Percentiles rank a stretch among this genome's conserved stretches.
Evolutionary conservation across 2,329 filamentous ascomycete genomes (phyloP).

Genomic region (Rutstroemia sydowiana): DNA sequence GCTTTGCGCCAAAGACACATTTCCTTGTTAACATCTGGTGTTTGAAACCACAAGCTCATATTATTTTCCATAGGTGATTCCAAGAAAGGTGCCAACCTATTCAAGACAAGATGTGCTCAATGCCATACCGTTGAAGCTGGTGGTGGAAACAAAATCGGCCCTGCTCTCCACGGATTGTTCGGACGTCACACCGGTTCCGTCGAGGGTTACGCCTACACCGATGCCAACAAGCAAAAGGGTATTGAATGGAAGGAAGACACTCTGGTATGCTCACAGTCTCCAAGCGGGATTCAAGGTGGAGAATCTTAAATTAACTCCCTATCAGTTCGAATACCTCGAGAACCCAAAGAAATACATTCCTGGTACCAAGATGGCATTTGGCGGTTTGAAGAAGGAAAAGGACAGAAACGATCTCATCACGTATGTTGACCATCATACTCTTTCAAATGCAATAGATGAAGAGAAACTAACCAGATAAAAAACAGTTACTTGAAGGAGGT

Average conservation of each 20-base stretch:
- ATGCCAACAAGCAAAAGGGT: slow-evolving; percentile 98
- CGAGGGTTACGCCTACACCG: slow-evolving; percentile 93
- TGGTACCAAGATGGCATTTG: slow-evolving; percentile 99
- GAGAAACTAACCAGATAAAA: background rate
- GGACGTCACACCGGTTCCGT: slow-evolving; percentile 90
- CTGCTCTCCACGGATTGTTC: slow-evolving; percentile 94
- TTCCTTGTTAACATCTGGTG: background rate
- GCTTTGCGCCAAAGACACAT: background rate
- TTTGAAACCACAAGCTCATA: background rate
- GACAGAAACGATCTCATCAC: slow-evolving; percentile 98
- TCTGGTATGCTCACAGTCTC: slow-evolving; percentile 51
- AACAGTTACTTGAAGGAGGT: slow-evolving; percentile 59
- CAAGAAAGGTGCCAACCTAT: slow-evolving; percentile 97
- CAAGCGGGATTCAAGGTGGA: background rate
- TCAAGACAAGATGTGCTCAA: slow-evolving; percentile 98
- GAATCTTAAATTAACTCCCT: background rate
- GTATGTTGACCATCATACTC: slow-evolving; percentile 46
- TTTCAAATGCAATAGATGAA: too few relatives aligned
- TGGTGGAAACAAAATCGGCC: slow-evolving; percentile 97
- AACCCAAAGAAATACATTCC: slow-evolving; percentile 99
- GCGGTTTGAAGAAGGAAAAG: slow-evolving; percentile 99
- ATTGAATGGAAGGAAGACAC: slow-evolving; percentile 80
- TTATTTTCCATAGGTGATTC: slow-evolving; percentile 59
- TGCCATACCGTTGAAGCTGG: slow-evolving; percentile 92
- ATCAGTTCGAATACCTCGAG: slow-evolving; percentile 92